phyloP scores from a whole-genome alignment of 2,329 filamentous ascomycete genomes.

The Aspergillus sp. region DNA sequence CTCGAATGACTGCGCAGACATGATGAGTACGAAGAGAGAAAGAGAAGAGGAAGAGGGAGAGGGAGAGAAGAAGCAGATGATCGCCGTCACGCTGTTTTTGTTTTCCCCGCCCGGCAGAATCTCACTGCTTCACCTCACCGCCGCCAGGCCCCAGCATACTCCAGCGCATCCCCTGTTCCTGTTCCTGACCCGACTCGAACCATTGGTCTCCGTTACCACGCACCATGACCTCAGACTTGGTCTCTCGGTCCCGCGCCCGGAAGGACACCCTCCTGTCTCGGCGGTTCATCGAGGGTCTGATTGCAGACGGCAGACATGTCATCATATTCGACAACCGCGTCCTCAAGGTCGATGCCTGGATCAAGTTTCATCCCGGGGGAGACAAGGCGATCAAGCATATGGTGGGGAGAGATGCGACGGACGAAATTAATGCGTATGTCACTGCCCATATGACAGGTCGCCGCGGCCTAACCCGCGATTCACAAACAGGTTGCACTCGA shows the following conservation, averaged over 20 bases:
- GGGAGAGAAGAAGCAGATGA: neutral
- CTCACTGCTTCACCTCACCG: too few species aligned
- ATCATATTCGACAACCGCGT: conserved; percentile 75
- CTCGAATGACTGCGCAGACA: too few species aligned
- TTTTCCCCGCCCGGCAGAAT: too few species aligned
- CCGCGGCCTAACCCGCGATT: conserved; percentile 9
- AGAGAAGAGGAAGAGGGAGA: too few species aligned
- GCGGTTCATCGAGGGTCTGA: conserved; percentile 66
- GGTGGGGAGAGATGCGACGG: conserved; percentile 87
- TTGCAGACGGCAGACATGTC: conserved; percentile 69
- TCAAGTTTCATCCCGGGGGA: conserved; percentile 84
- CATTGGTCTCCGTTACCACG: too few species aligned
- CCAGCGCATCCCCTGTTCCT: too few species aligned
- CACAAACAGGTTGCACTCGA: conserved; percentile 63
- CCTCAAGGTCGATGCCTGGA: conserved; percentile 79
- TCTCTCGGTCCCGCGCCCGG: conserved; percentile 15
- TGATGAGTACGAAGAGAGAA: too few species aligned
- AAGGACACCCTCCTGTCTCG: conserved; percentile 48
- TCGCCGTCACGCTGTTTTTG: conserved; percentile 4
- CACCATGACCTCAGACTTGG: neutral
- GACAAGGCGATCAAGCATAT: conserved; percentile 86
- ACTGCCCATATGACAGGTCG: conserved; percentile 5
- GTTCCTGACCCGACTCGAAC: too few species aligned
- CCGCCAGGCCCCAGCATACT: too few species aligned
- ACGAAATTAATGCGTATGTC: conserved; percentile 80